Base-by-base conservation (phyloP, 495 filamentous ascomycete genomes). In the Penicillium dipodomyicola region DNA sequence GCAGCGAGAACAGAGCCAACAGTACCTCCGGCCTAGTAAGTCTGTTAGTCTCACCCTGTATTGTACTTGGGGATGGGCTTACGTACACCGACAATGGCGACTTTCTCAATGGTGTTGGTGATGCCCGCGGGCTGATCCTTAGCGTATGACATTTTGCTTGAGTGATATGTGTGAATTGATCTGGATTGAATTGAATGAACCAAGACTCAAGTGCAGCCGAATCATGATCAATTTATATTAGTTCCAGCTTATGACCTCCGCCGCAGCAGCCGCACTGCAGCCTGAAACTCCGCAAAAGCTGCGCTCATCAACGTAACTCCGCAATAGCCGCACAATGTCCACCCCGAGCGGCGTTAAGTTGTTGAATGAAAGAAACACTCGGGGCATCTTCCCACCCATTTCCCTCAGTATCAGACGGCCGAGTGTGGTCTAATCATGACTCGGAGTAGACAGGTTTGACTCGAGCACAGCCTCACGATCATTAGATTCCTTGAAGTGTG, bases 11-110 rank as follows among this genome's bases (percentile, higher is more conserved):
- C 71, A 14, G 69, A 75, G 55, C 87, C 87, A 52, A 80, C 54
- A 10, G 76, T 78, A 42, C 88, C 87, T 57, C 75, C 79, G n/a
- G 82, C 84, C 84, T 88, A 41, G 27, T 0, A 12, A 5, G n/a
- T 53, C 60, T 46, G 19, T 67, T 64, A 65, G 52, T 42, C 17
- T 33, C 25, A 27, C 7, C 25, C 37, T 40, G 8, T 52, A 42
- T 39, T 52, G 43, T 56, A n/a, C 30, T 42, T 1, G 22, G 25
- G 25, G 25, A n/a, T n/a, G n/a, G 50, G 40, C 15, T 6, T 42
- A 61, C 74, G 44, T 73, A 80, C 78, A 1, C 79, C 79, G 37
- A 82, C 72, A 56, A 82, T 76, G 37, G 78, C 79, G 7, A 82
- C 69, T 55, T 70, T 73, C 29, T 77, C 65, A 20, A 82, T 64